These are phyloP conservation scores for Fusarium sp. DNA, from an alignment of 2,329 filamentous ascomycete genomes.

Conservation along the genomic window DNA sequence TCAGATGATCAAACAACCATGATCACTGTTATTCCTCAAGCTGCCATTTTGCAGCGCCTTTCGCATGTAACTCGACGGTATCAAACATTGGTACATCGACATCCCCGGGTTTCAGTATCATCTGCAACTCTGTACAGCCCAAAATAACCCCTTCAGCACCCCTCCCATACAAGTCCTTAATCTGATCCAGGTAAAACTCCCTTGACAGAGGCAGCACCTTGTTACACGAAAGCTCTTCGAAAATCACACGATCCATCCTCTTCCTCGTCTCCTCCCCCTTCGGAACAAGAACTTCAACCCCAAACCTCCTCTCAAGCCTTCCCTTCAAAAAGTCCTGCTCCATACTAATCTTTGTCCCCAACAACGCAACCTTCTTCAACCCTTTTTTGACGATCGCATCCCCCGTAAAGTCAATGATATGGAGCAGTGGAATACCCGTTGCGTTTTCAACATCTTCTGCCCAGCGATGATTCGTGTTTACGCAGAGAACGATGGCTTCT, in stretches of 20 bases:
- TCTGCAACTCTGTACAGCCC: constrained; percentile 5
- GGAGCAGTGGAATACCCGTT: not conserved
- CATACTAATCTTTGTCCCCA: not conserved
- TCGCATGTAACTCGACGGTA: not conserved
- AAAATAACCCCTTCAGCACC: constrained; percentile 1
- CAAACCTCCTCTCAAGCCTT: not conserved
- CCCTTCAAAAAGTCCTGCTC: constrained; percentile 10
- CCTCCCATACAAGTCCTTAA: not conserved
- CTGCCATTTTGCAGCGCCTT: not conserved
- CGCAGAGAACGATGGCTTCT: constrained; percentile 16
- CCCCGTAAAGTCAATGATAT: not conserved
- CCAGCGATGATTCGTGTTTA: constrained; percentile 12
- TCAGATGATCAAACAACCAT: too few species aligned
- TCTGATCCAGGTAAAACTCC: not conserved
- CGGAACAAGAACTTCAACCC: not conserved
- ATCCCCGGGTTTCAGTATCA: not conserved
- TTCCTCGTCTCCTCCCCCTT: not conserved
- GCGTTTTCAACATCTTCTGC: not conserved
- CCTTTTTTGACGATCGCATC: not conserved
- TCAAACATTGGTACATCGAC: not conserved
- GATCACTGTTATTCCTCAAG: not conserved
- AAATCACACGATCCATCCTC: constrained; percentile 6
- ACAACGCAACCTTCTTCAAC: not conserved
- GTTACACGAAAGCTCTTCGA: not conserved
- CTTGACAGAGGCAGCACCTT: not conserved